These are phyloP conservation scores for Xylaria bambusicola DNA, from an alignment of 495 filamentous ascomycete genomes.

Conservation along the genomic window DNA sequence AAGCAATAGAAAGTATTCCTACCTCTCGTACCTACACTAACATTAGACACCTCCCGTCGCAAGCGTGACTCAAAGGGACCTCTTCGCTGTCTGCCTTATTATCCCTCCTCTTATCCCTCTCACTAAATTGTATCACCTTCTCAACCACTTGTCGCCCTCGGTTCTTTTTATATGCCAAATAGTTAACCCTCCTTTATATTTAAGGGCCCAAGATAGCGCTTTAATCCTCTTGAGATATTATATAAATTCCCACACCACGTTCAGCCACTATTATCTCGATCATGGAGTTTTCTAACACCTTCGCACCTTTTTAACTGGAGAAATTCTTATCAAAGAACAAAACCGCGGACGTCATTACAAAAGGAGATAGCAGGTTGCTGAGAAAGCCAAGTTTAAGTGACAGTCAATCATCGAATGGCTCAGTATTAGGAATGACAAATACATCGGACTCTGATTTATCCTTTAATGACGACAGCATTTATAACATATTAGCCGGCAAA, in stretches of 20 bases:
- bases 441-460: constrained; percentile 34
- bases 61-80: constrained; percentile 26
- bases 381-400: constrained; percentile 25
- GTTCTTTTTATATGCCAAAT: constrained; percentile 25
- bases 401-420: constrained; percentile 30
- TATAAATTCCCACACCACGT: constrained; percentile 31
- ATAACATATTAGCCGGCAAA: constrained; percentile 30
- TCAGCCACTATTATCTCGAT: constrained; percentile 14
- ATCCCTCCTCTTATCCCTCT: constrained; percentile 23
- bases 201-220: constrained; percentile 19
- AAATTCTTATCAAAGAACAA: constrained; percentile 2
- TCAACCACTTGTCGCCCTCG: constrained; percentile 19
- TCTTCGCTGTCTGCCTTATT: constrained; percentile 27
- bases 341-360: constrained; percentile 13
- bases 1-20: too few relatives aligned
- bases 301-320: constrained; percentile 14
- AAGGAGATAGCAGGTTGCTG: neutral
- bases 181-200: constrained; percentile 20
- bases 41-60: constrained; percentile 15
- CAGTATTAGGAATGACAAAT: constrained; percentile 33
- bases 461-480: constrained; percentile 28
- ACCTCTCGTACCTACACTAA: too few relatives aligned
- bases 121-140: constrained; percentile 27
- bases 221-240: neutral
- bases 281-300: constrained; percentile 30